Percentiles rank a stretch among this genome's conserved stretches.
phyloP scores from a whole-genome alignment of 805 yeast species.

The Barnettozyma populi region DNA sequence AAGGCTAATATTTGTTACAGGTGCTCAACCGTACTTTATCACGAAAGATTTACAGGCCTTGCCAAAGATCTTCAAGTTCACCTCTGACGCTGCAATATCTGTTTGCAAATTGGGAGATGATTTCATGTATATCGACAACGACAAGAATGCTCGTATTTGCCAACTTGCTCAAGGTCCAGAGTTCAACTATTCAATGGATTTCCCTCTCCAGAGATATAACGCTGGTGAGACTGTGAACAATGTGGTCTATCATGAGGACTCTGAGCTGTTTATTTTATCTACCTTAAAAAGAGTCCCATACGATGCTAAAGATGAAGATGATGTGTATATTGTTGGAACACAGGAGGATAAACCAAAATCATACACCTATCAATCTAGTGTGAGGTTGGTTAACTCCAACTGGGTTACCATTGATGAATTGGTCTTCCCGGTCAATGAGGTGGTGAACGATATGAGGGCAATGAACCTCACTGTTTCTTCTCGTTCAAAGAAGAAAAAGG shows the following conservation, averaged over 20 bases:
- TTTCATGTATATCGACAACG: constrained; percentile 65
- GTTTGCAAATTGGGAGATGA: constrained; percentile 44
- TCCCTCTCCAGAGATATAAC: constrained; percentile 49
- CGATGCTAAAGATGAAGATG: constrained; percentile 70
- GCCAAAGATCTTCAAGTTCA: constrained; percentile 63
- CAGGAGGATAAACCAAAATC: constrained; percentile 50
- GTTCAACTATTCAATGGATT: constrained; percentile 45
- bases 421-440: constrained; percentile 62
- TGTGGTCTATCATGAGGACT: constrained; percentile 62
- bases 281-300: constrained; percentile 56
- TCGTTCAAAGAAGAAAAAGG: constrained; percentile 43
- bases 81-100: constrained; percentile 60
- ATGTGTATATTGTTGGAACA: constrained; percentile 52
- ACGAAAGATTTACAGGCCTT: constrained; percentile 57
- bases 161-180: constrained; percentile 26
- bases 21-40: constrained; percentile 64
- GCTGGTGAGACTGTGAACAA: constrained; percentile 61
- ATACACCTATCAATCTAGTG: constrained; percentile 47
- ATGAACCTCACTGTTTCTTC: constrained; percentile 34
- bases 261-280: constrained; percentile 59
- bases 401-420: constrained; percentile 75
- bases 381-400: constrained; percentile 66
- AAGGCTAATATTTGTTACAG: constrained; percentile 64
- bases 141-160: constrained; percentile 58
- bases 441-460: constrained; percentile 35